Evolutionary conservation across 169 alveolate species (phyloP).

Genomic region (Plasmodium knowlesi): DNA sequence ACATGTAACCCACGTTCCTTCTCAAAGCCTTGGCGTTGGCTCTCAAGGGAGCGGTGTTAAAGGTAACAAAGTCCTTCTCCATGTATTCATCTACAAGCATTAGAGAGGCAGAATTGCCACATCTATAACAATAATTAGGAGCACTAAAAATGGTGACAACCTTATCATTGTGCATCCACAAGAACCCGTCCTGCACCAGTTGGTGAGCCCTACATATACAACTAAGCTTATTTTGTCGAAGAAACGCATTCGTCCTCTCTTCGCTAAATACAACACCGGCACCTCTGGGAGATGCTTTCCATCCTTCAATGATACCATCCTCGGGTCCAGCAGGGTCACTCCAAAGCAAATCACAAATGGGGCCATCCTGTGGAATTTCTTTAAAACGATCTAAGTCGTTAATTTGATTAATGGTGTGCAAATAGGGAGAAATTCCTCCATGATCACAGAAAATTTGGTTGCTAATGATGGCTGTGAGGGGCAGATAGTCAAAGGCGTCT

Average conservation of each 20-base stretch:
- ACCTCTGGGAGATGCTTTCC: constrained; percentile 98
- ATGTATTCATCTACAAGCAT: constrained; percentile 96
- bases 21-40: constrained; percentile 68
- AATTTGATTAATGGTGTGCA: constrained; percentile 94
- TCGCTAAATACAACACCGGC: constrained; percentile 98
- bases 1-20: constrained; percentile 40
- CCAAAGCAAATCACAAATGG: constrained; percentile 99
- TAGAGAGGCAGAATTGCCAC: constrained; percentile 96
- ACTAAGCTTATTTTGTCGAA: constrained; percentile 93
- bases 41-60: constrained; percentile 90
- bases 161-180: constrained; percentile 92
- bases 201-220: constrained; percentile 97
- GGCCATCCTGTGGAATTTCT: constrained; percentile 98
- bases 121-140: constrained; percentile 96
- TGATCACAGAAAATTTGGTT: constrained; percentile 95
- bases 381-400: constrained; percentile 84
- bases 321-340: constrained; percentile 96
- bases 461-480: constrained; percentile 96
- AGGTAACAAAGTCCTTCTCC: constrained; percentile 88
- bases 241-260: constrained; percentile 93
- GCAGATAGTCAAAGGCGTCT: constrained; percentile 96
- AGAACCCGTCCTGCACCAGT: constrained; percentile 95
- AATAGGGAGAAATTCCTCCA: constrained; percentile 98
- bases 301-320: constrained; percentile 88
- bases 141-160: constrained; percentile 96